Evolutionary conservation across 169 alveolate species (phyloP), one percentile per base, ranked within the genome.

Genomic region (Cryptosporidium parvum): DNA sequence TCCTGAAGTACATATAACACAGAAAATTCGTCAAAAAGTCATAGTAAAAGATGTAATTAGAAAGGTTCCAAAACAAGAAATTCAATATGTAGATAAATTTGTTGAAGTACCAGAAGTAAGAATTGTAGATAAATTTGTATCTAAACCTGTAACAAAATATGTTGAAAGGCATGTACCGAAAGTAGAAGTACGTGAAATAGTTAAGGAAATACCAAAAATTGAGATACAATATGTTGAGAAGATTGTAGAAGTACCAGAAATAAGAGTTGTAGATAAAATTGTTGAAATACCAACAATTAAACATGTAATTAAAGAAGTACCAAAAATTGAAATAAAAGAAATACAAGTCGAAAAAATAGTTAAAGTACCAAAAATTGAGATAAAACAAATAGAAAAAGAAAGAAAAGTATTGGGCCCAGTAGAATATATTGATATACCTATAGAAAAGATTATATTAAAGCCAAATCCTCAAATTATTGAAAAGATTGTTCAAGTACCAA

Each of bases 101-200:
- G 87, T 80, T 16, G 87, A 80, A 80, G 87, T 80, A 3, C 87
- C 87, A 4, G 87, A 80, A 42, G 58, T 80, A 37, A 80, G 87
- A 53, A 53, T 80, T 42, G 75, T 80, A 39, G 87, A 80, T 61
- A 80, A 80, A 16, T 80, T 62, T 58, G 87, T 80, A 37, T 80
- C 87, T 31, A 80, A 80, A 44, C 87, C 87, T 14, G 87, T 80
- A 6, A 80, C 87, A 9, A 80, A 80, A 35, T 80, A 80, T 58
- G 67, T 80, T 3, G 87, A 80, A 65, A 59, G 75, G 23, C 73
- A 62, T 61, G 67, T 80, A n/a, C 87, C 87, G 7, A 80, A 80
- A 65, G 70, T 80, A 44, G 87, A 80, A 26, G 73, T 62, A 31
- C 56, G 75, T 26, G 87, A 80, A 80, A 42, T 80, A 62, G 52